Evolutionary conservation across 106 monocot genomes (phyloP), one percentile per base, ranked within the genome.

Genomic region (Agapanthus africanus): DNA sequence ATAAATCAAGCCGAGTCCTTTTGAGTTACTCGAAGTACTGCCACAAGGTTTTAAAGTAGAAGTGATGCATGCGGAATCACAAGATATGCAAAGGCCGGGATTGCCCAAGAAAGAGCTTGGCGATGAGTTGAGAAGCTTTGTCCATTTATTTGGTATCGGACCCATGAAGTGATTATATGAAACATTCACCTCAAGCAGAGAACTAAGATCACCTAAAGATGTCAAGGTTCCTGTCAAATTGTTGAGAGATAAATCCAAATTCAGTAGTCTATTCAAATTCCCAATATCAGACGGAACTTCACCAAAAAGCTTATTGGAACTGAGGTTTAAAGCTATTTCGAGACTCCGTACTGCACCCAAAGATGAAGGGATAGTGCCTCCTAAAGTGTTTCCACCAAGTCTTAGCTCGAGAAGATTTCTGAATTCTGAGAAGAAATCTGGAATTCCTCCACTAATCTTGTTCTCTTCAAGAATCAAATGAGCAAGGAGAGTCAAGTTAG

Each of bases 231-330:
- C 95, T 13, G 84, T 76, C 4, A 97, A 69, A 74, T 84, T 86
- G 69, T 92, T 97, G 40, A 30, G 56, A 78, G 95, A 97, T 6
- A 95, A 63, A 76, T 97, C 89, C 76, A 97, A 75, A 37, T 71
- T 86, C 63, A 51, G 68, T 9, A 92, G 70, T 50, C 19, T 73
- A 3, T 69, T 66, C 67, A 95, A 40, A 71, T 71, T 82, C 7
- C 69, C 70, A 2, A 97, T 31, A 21, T 71, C 41, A 28, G 28
- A 10, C 7, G 88, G 79, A 38, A 89, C 46, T 25, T 75, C 30
- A 36, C 91, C 95, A 7, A 42, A 59, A n/a, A 97, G 76, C n/a
- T 68, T 71, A 26, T 97, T 92, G 49, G 69, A 46, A 40, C 95
- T 87, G 23, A 97, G 80, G 49, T 97, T 86, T 40, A 97, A 67